phyloP scores from a whole-genome alignment of 805 yeast species.

The Lipomyces orientalis region DNA sequence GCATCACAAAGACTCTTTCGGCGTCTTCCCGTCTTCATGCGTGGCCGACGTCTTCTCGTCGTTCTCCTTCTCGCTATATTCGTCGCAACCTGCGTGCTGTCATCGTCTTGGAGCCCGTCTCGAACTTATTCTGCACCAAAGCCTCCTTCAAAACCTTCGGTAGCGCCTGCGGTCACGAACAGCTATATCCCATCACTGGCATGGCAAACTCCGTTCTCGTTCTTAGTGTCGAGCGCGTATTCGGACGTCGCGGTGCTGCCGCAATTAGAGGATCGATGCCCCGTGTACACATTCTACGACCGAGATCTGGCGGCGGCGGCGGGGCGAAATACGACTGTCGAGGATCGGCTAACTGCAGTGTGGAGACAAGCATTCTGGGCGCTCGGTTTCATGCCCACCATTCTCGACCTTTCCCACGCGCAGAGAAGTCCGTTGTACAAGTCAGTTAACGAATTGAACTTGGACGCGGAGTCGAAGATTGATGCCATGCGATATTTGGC shows the following conservation, averaged over 20 bases:
- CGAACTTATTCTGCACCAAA: conserved; percentile 4
- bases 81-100: background rate
- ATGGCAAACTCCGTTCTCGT: conserved; percentile 36
- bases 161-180: conserved; percentile 14
- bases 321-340: conserved; percentile 30
- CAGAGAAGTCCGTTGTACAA: conserved; percentile 31
- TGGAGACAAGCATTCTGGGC: conserved; percentile 44
- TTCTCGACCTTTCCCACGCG: conserved; percentile 36
- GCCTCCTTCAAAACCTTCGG: background rate
- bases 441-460: conserved; percentile 18
- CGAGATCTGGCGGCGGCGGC: conserved; percentile 10
- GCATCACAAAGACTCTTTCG: background rate
- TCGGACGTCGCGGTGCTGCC: conserved; percentile 34
- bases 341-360: conserved; percentile 33
- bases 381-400: conserved; percentile 42
- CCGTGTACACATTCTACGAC: conserved; percentile 35
- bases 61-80: conserved; percentile 2
- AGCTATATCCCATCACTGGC: conserved; percentile 30
- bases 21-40: conserved; percentile 7
- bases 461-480: conserved; percentile 18
- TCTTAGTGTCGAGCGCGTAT: conserved; percentile 29
- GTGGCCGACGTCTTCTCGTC: conserved; percentile 14
- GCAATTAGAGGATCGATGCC: conserved; percentile 28
- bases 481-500: conserved; percentile 38
- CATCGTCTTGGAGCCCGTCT: conserved; percentile 7